These are phyloP conservation scores for Senna siamea DNA, from an alignment of 306 rosid species.

Conservation along the genomic window DNA sequence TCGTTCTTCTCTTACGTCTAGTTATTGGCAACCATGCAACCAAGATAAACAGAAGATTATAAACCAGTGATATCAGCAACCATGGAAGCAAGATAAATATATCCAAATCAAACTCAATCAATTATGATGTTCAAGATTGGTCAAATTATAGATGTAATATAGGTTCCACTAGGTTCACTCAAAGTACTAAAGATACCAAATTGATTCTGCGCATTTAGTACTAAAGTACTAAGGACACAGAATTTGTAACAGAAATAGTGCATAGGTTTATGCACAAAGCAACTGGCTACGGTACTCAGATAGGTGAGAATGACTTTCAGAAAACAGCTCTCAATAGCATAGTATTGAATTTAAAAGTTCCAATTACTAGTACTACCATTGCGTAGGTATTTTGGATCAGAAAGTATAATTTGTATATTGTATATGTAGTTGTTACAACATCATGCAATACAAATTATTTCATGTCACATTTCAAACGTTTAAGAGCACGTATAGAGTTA, in stretches of 20 bases:
- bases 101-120: background rate
- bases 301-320: background rate
- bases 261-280: slow-evolving; percentile 22
- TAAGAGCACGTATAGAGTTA: background rate
- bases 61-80: background rate
- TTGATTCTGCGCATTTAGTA: background rate
- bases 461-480: background rate
- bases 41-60: background rate
- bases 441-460: slow-evolving; percentile 9
- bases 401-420: background rate
- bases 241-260: background rate
- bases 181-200: slow-evolving; percentile 6
- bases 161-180: slow-evolving; percentile 12
- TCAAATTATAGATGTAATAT: background rate
- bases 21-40: too few relatives aligned
- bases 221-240: background rate
- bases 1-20: too few relatives aligned
- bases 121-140: background rate
- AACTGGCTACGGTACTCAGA: slow-evolving; percentile 3
- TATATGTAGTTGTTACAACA: background rate
- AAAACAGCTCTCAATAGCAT: background rate
- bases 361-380: background rate
- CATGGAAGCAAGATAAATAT: slow-evolving; percentile 19
- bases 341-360: slow-evolving; percentile 3
- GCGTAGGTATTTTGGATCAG: background rate